These are phyloP conservation scores for Penicillium concentricum DNA, from an alignment of 2,329 filamentous ascomycete genomes.

Conservation along the genomic window DNA sequence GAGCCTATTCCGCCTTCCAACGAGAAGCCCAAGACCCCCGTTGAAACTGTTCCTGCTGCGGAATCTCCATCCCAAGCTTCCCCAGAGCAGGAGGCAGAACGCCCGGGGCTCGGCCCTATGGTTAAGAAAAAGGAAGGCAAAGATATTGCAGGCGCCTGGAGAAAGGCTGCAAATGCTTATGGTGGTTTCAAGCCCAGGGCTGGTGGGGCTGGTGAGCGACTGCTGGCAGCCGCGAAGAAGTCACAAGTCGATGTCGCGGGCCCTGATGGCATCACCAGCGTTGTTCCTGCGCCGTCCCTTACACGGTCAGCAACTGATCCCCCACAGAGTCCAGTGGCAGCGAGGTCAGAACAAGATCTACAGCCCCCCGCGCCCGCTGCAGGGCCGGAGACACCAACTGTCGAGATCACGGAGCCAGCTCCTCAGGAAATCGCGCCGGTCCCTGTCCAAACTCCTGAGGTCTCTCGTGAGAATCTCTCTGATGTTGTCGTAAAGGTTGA, in stretches of 20 bases:
- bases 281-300: constrained; percentile 72
- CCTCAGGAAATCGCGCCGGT: constrained; percentile 31
- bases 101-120: constrained; percentile 88
- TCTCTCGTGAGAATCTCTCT: constrained; percentile 24
- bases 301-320: constrained; percentile 43
- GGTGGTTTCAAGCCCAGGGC: constrained; percentile 82
- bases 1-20: not conserved
- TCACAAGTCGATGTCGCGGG: constrained; percentile 62
- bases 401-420: constrained; percentile 40
- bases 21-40: constrained; percentile 12
- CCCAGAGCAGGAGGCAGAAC: constrained; percentile 41
- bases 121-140: constrained; percentile 74
- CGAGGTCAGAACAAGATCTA: constrained; percentile 31
- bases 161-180: constrained; percentile 71
- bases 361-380: constrained; percentile 15
- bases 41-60: constrained; percentile 2
- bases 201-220: constrained; percentile 79
- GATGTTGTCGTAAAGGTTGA: constrained; percentile 23
- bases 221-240: constrained; percentile 58
- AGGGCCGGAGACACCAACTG: constrained; percentile 29
- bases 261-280: constrained; percentile 84
- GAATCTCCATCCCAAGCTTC: constrained; percentile 15
- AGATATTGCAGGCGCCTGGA: constrained; percentile 72
- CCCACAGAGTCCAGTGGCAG: constrained; percentile 29
- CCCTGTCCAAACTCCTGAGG: constrained; percentile 21